These are phyloP conservation scores for Solanum hybrid DNA, from an alignment of 305 asterid species.

Conservation along the genomic window DNA sequence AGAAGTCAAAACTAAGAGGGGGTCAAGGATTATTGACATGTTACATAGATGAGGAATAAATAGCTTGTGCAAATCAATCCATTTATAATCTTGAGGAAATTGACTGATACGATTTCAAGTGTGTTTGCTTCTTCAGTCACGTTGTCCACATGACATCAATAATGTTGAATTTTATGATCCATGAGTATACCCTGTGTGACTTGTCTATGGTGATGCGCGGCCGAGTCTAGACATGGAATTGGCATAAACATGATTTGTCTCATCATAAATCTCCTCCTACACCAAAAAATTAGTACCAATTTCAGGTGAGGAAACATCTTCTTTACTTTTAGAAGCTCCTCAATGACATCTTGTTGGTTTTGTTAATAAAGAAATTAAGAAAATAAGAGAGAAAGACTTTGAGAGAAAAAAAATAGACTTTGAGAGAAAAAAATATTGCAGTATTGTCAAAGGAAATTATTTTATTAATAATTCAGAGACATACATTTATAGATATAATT, in stretches of 20 bases:
- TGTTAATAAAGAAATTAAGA: too few relatives aligned
- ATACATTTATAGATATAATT: too few relatives aligned
- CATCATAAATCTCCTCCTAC: conserved; percentile 75
- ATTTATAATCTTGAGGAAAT: background rate
- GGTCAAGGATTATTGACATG: background rate
- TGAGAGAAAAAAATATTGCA: too few relatives aligned
- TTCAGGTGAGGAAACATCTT: background rate
- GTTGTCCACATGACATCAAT: background rate
- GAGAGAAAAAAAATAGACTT: too few relatives aligned
- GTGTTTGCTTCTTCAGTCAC: background rate
- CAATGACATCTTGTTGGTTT: conserved; percentile 53
- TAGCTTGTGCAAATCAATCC: background rate
- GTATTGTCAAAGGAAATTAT: too few relatives aligned
- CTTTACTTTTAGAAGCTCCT: conserved; percentile 70
- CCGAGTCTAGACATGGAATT: background rate
- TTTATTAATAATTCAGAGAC: too few relatives aligned
- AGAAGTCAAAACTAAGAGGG: background rate
- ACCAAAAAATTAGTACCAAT: background rate
- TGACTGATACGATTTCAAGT: too few relatives aligned
- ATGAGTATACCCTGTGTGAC: background rate
- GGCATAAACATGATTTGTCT: conserved; percentile 42
- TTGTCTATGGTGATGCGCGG: background rate
- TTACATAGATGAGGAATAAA: background rate
- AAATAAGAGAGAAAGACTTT: too few relatives aligned
- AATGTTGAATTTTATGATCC: background rate